Base-by-base conservation (phyloP, 257 asterid species). In the Solanum boliviense region DNA sequence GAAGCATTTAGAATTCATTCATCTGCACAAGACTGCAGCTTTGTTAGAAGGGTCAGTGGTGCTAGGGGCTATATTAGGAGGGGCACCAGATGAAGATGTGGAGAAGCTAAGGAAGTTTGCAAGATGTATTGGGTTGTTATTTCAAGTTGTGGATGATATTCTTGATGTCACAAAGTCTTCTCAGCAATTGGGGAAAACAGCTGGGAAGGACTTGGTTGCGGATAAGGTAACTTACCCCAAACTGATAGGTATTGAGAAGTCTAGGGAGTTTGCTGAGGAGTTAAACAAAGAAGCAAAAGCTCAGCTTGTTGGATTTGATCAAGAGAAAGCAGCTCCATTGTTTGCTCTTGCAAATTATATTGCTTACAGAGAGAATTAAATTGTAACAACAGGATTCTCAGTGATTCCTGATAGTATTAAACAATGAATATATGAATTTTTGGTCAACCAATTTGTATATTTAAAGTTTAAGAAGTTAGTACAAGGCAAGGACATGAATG, bases 111-210 rank as follows among this genome's bases (percentile, higher is more conserved):
- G 95, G 88, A 93, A 89, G 21, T 93, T 94, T 85, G 93, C 94
- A 1, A 87, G 93, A 90, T 86, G 90, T 39, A 91, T 93, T 31
- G 95, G 97, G 46, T 83, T 94, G 88, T 87, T 93, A 92, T 92
- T 92, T 91, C 97, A 94, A 36, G 95, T 92, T 34, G 94, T 92
- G 70, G 95, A 94, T 87, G 95, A 92, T 34, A 88, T 94, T 90
- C 93, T 94, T 73, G 97, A 94, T 88, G 95, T 94, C 13, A 93
- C 95, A 2, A 94, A 91, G 78, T 92, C 94, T 16, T 91, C 95
- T 2, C 84, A 91, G 46, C 93, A 94, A 52, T 36, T 94, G 87
- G 97, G 95, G 83, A 94, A 94, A 71, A 93, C 95, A 4, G 95
- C 97, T 0, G 97, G 95, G 29, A 94, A 92, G 41, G 95, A 94